Percentiles rank a stretch among this genome's conserved stretches.
Conservation (phyloP, 2,329 filamentous ascomycete genomes). For the Helicocarpus griseus region DNA sequence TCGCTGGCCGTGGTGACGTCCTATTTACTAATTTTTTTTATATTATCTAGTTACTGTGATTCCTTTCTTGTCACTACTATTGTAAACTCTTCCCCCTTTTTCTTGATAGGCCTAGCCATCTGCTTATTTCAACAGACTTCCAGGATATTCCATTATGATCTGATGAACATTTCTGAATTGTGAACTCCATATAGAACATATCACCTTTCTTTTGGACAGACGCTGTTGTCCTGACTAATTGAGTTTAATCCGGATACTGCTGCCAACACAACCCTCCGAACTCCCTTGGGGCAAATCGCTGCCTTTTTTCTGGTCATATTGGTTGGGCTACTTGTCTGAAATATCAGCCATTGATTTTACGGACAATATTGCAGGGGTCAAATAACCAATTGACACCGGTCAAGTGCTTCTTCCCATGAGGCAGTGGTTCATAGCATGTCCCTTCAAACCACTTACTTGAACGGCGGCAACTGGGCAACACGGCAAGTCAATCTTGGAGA, state of each 20-base stretch:
- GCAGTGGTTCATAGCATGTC: slow-evolving; percentile 9
- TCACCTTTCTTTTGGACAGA: too few species aligned
- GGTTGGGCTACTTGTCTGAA: not conserved
- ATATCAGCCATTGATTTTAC: not conserved
- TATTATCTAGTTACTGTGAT: not conserved
- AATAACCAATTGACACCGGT: too few species aligned
- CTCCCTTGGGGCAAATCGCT: too few species aligned
- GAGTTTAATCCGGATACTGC: not conserved
- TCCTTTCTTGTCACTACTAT: not conserved
- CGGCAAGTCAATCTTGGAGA: slow-evolving; percentile 13
- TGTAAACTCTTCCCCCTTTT: not conserved
- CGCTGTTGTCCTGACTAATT: not conserved
- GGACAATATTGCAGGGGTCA: not conserved
- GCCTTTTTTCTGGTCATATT: not conserved
- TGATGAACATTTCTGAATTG: not conserved
- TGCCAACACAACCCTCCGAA: not conserved
- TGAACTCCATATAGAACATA: not conserved
- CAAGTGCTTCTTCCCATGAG: not conserved
- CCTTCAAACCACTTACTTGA: slow-evolving; percentile 12
- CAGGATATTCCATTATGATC: not conserved
- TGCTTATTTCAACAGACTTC: not conserved
- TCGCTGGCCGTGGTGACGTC: too few species aligned
- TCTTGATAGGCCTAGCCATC: not conserved
- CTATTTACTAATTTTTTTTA: too few species aligned
- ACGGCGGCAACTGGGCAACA: slow-evolving; percentile 12